A percentile compares a stretch with the other conserved stretches of the same genome.
phyloP scores from a whole-genome alignment of 306 rosid genomes.

The Trichosanthes cucumerina region DNA sequence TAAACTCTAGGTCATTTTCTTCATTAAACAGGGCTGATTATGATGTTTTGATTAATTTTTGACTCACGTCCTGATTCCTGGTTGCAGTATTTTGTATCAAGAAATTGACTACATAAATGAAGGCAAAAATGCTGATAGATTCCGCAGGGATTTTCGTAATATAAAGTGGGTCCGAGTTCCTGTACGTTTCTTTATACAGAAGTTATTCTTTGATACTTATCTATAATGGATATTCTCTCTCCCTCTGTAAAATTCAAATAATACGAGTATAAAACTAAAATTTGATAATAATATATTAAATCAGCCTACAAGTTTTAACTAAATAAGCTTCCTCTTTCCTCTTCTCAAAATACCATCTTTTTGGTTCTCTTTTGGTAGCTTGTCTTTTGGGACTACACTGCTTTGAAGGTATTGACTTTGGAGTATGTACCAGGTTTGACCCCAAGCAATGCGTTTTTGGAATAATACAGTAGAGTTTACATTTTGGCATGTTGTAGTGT shows the following conservation, averaged over 20 bases:
- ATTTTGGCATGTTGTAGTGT: background rate
- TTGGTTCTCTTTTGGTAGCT: constrained; percentile 32
- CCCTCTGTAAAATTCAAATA: background rate
- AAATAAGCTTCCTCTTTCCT: background rate
- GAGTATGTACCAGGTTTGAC: constrained; percentile 90
- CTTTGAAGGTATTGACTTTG: constrained; percentile 71
- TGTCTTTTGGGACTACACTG: constrained; percentile 92
- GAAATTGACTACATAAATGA: constrained; percentile 88
- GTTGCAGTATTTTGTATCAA: constrained; percentile 75
- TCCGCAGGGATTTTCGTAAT: constrained; percentile 81
- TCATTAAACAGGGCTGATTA: background rate
- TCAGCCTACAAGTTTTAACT: background rate
- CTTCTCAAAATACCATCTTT: background rate
- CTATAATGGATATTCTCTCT: constrained; percentile 8
- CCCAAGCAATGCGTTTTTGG: constrained; percentile 18
- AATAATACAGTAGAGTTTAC: background rate
- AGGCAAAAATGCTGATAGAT: constrained; percentile 83
- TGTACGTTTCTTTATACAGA: constrained; percentile 49
- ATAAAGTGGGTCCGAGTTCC: constrained; percentile 92
- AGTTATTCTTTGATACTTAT: background rate
- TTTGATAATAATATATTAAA: background rate
- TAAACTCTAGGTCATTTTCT: background rate
- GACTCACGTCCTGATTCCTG: background rate
- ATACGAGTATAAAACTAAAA: background rate
- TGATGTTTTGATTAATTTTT: constrained; percentile 2